Evolutionary conservation across 768 basidiomycete species (phyloP), one percentile per base, ranked within the genome.

Genomic region (Tylopilus plumbeoviolaceoides): DNA sequence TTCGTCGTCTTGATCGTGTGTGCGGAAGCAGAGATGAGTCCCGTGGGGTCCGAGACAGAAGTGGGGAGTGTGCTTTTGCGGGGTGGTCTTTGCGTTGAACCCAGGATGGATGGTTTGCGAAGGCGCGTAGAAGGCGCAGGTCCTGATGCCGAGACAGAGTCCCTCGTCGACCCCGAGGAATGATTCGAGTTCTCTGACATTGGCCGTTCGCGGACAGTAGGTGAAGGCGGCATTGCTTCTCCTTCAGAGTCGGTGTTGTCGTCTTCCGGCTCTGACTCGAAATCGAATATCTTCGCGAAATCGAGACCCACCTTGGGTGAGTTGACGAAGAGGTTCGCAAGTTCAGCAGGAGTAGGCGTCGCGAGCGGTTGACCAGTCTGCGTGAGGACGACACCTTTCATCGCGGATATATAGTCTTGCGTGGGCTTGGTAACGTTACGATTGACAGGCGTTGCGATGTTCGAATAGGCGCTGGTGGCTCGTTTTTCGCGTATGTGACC

Each of bases 361-460:
- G 80, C 75, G 7, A 92, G 73, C 2, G 77, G 73, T 63, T 91
- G 83, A 8, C 91, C 90, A 0, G 91, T 91, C 8, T 84, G 74
- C 0, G 91, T 91, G 35, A 91, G 74, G 28, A 93, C 76, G 36
- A 93, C 87, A 3, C 91, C 84, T 63, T 85, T 85, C 84, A 86
- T 86, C 1, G 84, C 84, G 4, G 80, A 82, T n/a, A 60, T 52
- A 21, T 58, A 65, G 11, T 74, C 73, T 27, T 64, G 56, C 23
- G 15, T 5, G 1, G 47, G 58, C 48, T 63, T 64, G 11, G 66
- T 59, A 7, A 70, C 56, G 23, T 57, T 59, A 28, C 79, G 77
- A 27, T 67, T 73, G 14, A 78, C 68, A 0, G 87, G 85, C 3
- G 86, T 87, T 43, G 79, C 76, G 54, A 69, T 25, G 21, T 62